Percentiles rank a stretch among this genome's conserved stretches.
phyloP scores from a whole-genome alignment of 2,329 filamentous ascomycete genomes.

The Chaetomiaceae sp. region DNA sequence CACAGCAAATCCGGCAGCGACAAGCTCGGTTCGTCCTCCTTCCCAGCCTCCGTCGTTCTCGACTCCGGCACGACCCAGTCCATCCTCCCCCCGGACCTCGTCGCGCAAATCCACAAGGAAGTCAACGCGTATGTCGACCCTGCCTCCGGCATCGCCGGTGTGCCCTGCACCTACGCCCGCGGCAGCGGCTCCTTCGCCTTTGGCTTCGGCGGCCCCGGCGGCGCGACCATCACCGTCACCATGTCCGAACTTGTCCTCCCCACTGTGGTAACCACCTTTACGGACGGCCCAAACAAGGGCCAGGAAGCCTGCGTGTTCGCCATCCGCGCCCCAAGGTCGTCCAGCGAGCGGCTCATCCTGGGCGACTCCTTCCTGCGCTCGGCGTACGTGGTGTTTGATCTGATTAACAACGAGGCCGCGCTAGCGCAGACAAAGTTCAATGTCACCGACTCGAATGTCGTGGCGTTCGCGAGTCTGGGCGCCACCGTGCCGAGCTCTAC shows the following conservation, averaged over 20 bases:
- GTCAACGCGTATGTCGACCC: constrained; percentile 36
- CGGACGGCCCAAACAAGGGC: constrained; percentile 32
- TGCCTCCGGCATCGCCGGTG: constrained; percentile 30
- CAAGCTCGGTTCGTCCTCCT: constrained; percentile 18
- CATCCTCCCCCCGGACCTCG: constrained; percentile 52
- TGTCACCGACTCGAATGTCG: constrained; percentile 36
- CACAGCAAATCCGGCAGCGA: constrained; percentile 30
- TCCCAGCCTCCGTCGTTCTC: constrained; percentile 46
- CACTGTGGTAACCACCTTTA: constrained; percentile 28
- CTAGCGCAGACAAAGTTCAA: constrained; percentile 49
- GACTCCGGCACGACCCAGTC: constrained; percentile 62
- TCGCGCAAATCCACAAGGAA: constrained; percentile 32
- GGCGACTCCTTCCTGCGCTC: constrained; percentile 44
- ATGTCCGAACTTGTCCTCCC: constrained; percentile 36
- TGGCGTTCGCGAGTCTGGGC: constrained; percentile 37
- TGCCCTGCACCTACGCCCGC: constrained; percentile 35
- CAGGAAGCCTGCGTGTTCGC: constrained; percentile 47
- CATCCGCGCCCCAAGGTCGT: constrained; percentile 29
- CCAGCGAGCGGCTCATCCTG: constrained; percentile 31
- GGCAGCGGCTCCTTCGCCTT: constrained; percentile 31
- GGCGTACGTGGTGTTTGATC: constrained; percentile 51
- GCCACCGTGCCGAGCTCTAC: constrained; percentile 37
- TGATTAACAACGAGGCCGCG: constrained; percentile 44
- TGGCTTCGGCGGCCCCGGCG: constrained; percentile 21
- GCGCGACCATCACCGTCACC: constrained; percentile 26